Evolutionary conservation across 2,329 filamentous ascomycete genomes (phyloP), one percentile per base, ranked within the genome.

Genomic region (Canariomyces notabilis): DNA sequence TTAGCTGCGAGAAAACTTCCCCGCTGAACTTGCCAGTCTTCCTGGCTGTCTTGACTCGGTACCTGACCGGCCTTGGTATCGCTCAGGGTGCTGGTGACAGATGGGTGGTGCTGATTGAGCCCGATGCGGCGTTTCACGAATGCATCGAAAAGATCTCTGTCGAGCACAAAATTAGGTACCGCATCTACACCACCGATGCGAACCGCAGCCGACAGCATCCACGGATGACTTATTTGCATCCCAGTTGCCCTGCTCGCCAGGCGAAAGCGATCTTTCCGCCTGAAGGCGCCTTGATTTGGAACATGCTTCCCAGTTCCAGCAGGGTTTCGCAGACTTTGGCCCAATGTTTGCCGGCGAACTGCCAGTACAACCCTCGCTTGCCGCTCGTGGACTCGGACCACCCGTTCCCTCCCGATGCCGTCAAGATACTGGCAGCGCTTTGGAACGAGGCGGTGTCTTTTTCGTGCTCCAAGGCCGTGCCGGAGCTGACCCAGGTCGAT

Each of bases 51-150:
- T 37, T 65, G 1, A 20, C 52, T 6, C 49, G 62, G 7, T 59
- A 58, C 6, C 45, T 63, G 2, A 42, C 56, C 0, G 58, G 58
- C 3, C 22, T 58, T 4, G 39, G 44, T 1, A 46, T 61, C 3
- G 42, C 46, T 1, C 47, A 49, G 3, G 38, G 42, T 5, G 47
- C 50, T 5, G 7, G 42, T 2, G 18, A 39, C 5, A 42, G 50
- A n/a, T 41, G 44, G 1, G 36, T 67, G 0, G 39, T 70, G 3
- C 46, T 72, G 0, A 38, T 72, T 7, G 63, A 65, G 2, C 60
- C 68, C 0, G 66, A 69, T 31, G 29, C 48, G 0, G 39, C 60
- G 18, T 58, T 68, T 2, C 37, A 57, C 14, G 49, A 57, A 5
- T 64, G 58, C 18, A 44, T 61, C 5, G 46, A 48, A 15, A 56